Evolutionary conservation across 257 asterid genomes (phyloP).

Genomic region (Lithospermum erythrorhizon): DNA sequence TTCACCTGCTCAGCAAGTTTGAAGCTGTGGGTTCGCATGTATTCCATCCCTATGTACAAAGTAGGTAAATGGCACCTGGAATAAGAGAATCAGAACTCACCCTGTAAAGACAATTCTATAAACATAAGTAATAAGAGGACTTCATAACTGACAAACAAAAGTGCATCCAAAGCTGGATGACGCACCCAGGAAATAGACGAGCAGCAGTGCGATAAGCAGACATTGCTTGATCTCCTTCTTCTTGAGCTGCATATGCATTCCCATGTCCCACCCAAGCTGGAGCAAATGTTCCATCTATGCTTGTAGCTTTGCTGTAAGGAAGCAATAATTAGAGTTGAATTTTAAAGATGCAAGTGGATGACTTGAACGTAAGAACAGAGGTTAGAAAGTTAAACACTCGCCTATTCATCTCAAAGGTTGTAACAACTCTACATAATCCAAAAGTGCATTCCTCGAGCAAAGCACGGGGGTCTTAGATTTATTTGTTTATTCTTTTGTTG

Average conservation of each 20-base stretch:
- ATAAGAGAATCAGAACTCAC: conserved; percentile 24
- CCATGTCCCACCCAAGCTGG: conserved; percentile 98
- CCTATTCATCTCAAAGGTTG: too few relatives aligned
- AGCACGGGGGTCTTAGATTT: too few relatives aligned
- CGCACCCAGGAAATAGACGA: conserved; percentile 97
- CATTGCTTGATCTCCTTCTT: conserved; percentile 99
- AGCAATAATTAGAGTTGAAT: background rate
- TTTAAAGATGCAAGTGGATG: too few relatives aligned
- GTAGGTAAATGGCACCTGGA: conserved; percentile 95
- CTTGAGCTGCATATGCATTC: conserved; percentile 89
- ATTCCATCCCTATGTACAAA: conserved; percentile 95
- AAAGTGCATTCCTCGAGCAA: too few relatives aligned
- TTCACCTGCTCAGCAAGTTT: conserved; percentile 96
- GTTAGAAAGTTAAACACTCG: too few relatives aligned
- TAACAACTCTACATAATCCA: too few relatives aligned
- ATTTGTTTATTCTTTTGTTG: too few relatives aligned
- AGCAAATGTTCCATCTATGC: conserved; percentile 91
- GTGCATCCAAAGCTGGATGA: background rate
- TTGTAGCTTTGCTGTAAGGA: conserved; percentile 82
- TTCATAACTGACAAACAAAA: conserved; percentile 7
- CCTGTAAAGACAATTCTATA: conserved; percentile 15
- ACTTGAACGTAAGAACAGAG: too few relatives aligned
- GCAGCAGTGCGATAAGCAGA: conserved; percentile 99
- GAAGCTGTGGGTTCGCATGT: conserved; percentile 96
- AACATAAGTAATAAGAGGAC: conserved; percentile 14